Evolutionary conservation across 73 alveolate species (phyloP), one percentile per base, ranked within the genome.

Genomic region (Uronychia setigera): DNA sequence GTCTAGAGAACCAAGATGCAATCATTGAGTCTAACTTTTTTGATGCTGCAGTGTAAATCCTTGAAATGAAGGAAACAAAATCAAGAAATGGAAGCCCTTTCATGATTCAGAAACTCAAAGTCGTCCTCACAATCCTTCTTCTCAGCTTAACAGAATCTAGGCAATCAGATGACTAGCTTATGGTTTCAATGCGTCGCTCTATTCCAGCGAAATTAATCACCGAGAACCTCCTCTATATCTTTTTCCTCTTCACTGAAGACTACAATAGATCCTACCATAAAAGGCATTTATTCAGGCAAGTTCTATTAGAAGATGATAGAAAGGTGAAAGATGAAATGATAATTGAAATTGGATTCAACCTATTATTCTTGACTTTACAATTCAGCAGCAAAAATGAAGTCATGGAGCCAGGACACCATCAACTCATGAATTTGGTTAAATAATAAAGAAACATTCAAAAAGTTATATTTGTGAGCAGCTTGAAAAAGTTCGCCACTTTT

Each of bases 311-410:
- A 59, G 76, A 84, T 35, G 85, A 77, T 59, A 5, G 79, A 29
- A 79, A 59, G 29, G 76, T 77, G 34, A 58, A 79, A 28, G 88
- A 86, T 58, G 92, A 60, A 31, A 34, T 86, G 25, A 78, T 86
- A 27, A 77, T 86, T 32, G 92, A 86, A 33, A 81, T 86, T 29
- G 92, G 92, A 19, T 86, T 86, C 29, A 79, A 79, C 32, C 60
- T 86, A 25, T 86, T 34, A 29, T 86, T 86, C 87, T 59, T 86
- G 31, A 60, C 79, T 1, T 79, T 46, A 32, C 78, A 84, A 59
- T 86, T 84, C 83, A 32, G 78, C 26, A 83, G 79, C 76, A 86
- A 86, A 27, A 60, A 86, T n/a, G n/a, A n/a, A n/a, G n/a, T n/a
- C n/a, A n/a, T n/a, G n/a, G n/a, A n/a, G n/a, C n/a, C n/a, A n/a